Evolutionary conservation across 2,329 filamentous ascomycete species (phyloP).

Genomic region (Calonectria honghensis): DNA sequence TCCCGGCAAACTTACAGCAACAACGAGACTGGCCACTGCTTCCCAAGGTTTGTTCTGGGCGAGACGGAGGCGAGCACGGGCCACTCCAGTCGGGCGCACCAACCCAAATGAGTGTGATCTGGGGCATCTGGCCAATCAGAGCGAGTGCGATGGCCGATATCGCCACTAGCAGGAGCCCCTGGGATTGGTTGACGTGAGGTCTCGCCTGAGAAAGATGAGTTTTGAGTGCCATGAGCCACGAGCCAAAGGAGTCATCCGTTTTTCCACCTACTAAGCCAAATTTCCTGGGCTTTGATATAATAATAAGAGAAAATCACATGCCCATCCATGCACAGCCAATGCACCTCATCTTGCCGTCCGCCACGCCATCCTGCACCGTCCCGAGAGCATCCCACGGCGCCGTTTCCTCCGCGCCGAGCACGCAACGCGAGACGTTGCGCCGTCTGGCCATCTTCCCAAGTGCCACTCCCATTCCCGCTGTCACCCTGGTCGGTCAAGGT

Average conservation of each 20-base stretch:
- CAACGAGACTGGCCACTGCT: constrained; percentile 39
- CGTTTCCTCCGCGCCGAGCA: not conserved
- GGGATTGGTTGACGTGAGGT: constrained; percentile 44
- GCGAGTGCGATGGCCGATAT: constrained; percentile 49
- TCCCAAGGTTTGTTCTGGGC: constrained; percentile 38
- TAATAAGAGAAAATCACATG: not conserved
- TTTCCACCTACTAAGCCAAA: constrained; percentile 6
- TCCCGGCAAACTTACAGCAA: constrained; percentile 5
- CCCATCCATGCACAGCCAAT: not conserved
- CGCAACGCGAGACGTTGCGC: not conserved
- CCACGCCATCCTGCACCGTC: not conserved
- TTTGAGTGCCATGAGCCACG: constrained; percentile 25
- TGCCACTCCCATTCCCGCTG: not conserved
- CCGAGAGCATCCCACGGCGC: not conserved
- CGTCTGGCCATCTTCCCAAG: not conserved
- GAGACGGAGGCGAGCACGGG: constrained; percentile 41
- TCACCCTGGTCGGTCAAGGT: constrained; percentile 19
- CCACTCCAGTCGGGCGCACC: constrained; percentile 36
- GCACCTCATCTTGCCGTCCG: not conserved
- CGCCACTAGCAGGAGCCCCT: constrained; percentile 49
- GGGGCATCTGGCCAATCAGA: constrained; percentile 41
- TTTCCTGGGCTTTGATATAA: not conserved
- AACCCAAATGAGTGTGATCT: constrained; percentile 37
- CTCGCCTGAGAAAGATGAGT: constrained; percentile 32
- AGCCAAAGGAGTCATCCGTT: constrained; percentile 25